These are phyloP conservation scores for Paraphaeosphaeria sporulosa DNA, from an alignment of 2,329 filamentous ascomycete genomes.

Conservation along the genomic window DNA sequence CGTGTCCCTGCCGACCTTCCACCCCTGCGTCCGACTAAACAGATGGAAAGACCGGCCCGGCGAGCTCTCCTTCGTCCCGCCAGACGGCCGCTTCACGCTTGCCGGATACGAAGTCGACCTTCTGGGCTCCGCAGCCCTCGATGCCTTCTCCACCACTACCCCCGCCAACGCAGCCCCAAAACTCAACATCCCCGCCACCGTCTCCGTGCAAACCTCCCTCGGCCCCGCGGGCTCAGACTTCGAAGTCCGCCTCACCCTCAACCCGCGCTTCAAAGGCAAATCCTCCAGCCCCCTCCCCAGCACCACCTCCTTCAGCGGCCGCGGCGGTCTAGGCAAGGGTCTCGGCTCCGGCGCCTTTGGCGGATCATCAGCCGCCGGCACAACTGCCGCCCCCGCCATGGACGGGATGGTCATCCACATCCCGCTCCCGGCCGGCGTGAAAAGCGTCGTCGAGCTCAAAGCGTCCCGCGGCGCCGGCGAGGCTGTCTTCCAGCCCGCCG, in stretches of 20 bases:
- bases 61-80: constrained; percentile 93
- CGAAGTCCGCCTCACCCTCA: constrained; percentile 79
- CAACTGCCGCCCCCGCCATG: constrained; percentile 55
- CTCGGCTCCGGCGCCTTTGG: constrained; percentile 40
- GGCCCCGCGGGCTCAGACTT: constrained; percentile 83
- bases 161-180: constrained; percentile 51
- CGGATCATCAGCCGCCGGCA: constrained; percentile 35
- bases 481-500: constrained; percentile 78
- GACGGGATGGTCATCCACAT: constrained; percentile 82
- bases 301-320: constrained; percentile 34
- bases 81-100: constrained; percentile 91
- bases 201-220: constrained; percentile 83
- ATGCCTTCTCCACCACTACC: constrained; percentile 36
- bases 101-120: constrained; percentile 95
- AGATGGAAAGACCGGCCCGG: constrained; percentile 89
- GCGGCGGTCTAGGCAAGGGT: constrained; percentile 27
- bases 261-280: constrained; percentile 58
- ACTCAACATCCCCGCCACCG: constrained; percentile 80
- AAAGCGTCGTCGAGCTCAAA: constrained; percentile 83
- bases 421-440: constrained; percentile 79
- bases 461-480: constrained; percentile 82
- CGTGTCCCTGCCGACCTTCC: constrained; percentile 90
- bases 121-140: constrained; percentile 69
- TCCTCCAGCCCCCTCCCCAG: constrained; percentile 48
- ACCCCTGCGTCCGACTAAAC: constrained; percentile 91